Evolutionary conservation across 176 grass and related monocot genomes (phyloP).

Genomic region (Chrysopogon serrulatus): DNA sequence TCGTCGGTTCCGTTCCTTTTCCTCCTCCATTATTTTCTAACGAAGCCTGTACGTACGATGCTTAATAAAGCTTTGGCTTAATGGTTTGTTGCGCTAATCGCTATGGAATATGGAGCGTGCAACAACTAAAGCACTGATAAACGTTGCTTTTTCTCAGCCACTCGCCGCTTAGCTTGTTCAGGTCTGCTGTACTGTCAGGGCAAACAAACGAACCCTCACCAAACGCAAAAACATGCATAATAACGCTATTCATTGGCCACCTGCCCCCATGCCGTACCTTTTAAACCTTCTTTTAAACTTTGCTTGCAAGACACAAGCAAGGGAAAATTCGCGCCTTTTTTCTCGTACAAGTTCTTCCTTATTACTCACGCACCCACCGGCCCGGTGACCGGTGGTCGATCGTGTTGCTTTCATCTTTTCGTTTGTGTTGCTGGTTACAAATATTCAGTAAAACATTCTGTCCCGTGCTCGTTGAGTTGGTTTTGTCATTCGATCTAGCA

Average conservation of each 20-base stretch:
- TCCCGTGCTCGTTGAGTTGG: background rate
- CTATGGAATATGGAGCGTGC: background rate
- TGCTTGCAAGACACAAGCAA: constrained; percentile 38
- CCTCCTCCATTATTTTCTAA: no score
- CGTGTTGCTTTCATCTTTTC: background rate
- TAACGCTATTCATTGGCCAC: background rate
- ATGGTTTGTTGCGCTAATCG: background rate
- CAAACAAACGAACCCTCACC: background rate
- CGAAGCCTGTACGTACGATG: background rate
- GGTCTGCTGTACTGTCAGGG: background rate
- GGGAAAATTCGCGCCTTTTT: background rate
- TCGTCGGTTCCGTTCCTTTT: background rate
- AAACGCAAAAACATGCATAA: background rate
- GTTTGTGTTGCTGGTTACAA: no score
- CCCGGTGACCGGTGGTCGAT: no score
- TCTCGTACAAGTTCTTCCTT: background rate
- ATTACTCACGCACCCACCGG: background rate
- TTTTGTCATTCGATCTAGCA: background rate
- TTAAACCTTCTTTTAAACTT: background rate
- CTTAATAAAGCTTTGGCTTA: background rate
- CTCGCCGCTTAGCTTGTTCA: background rate
- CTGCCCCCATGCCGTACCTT: background rate
- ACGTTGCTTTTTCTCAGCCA: background rate
- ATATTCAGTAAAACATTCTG: background rate
- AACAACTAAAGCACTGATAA: background rate